A percentile compares a stretch with the other conserved stretches of the same genome.
These are phyloP conservation scores for Suillus cothurnatus DNA, from an alignment of 768 basidiomycete species.

Conservation along the genomic window DNA sequence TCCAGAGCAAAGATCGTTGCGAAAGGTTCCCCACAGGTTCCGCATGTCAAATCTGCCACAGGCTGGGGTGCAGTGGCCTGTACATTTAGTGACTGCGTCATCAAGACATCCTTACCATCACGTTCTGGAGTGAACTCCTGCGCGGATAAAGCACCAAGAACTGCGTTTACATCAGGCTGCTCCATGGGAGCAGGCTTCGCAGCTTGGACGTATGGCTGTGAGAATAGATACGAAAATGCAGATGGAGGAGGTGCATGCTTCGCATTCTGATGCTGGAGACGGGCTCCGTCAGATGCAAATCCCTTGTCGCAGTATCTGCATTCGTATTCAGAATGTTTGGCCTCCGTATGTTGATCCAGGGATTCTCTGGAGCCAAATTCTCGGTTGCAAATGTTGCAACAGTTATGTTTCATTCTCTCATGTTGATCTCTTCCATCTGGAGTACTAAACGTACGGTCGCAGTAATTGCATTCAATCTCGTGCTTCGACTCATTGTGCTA, in stretches of 20 bases:
- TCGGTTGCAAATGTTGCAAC: constrained; percentile 8
- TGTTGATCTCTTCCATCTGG: constrained; percentile 15
- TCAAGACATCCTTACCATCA: neutral
- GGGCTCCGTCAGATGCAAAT: neutral
- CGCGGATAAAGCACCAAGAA: neutral
- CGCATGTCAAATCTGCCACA: neutral
- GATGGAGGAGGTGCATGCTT: neutral
- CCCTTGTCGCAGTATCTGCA: constrained; percentile 10
- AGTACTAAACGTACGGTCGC: constrained; percentile 13
- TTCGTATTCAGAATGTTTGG: constrained; percentile 11
- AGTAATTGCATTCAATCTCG: constrained; percentile 16
- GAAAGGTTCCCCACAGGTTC: neutral
- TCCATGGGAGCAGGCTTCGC: neutral
- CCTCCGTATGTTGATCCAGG: constrained; percentile 13
- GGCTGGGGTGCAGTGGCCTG: no score
- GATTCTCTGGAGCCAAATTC: constrained; percentile 12
- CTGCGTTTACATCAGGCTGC: neutral
- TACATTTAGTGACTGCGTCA: neutral
- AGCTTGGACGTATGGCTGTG: neutral
- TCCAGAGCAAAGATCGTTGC: neutral
- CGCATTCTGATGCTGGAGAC: neutral
- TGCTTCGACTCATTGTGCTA: neutral
- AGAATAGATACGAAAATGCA: neutral
- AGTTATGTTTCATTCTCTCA: constrained; percentile 11
- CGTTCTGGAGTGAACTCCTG: neutral